Evolutionary conservation across 2,329 filamentous ascomycete species (phyloP), one percentile per base, ranked within the genome.

Genomic region (Fusarium oligoseptatum): DNA sequence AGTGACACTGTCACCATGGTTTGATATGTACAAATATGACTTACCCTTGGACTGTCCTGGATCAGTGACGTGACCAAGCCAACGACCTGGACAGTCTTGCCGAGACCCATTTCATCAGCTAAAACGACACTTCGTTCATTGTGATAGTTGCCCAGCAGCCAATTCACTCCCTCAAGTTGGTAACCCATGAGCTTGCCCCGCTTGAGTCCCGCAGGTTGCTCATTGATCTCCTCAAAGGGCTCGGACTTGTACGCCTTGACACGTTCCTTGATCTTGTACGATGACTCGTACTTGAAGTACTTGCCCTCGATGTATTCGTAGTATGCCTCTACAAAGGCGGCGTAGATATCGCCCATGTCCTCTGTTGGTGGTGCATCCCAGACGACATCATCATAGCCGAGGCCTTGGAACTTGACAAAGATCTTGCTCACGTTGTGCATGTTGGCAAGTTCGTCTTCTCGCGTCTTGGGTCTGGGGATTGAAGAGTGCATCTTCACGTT

Each of bases 61-160:
- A 93, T 88, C 41, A 98, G 84, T 1, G 92, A 92, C 2, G 94
- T 91, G 70, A 98, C 88, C 72, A 98, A 90, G 3, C 92, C 91
- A 70, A 98, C 93, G 62, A 98, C 92, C 81, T 99, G 97, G 36
- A 99, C 94, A 0, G 97, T 99, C 85, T 99, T 99, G 36, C 97
- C 97, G 2, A 99, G 89, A 45, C 97, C 97, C 97, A 99, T 99
- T 81, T 99, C 97, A 80, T 99, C 97, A 0, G 97, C 97, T 8
- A 98, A 89, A 68, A 98, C 96, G 32, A 95, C 93, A 78, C 97
- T 98, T 79, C 94, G 92, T 76, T 92, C 88, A 60, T 90, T 87
- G 78, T 95, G 93, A 87, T 94, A 98, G 80, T 97, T 97, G 81
- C 94, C 95, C 68, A 98, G 92, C 3, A 99, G 89, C 95, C 97